Percentiles rank a stretch among this genome's conserved stretches.
phyloP scores from a whole-genome alignment of 2,329 filamentous ascomycete species.

The Calonectria pseudoturangicola region DNA sequence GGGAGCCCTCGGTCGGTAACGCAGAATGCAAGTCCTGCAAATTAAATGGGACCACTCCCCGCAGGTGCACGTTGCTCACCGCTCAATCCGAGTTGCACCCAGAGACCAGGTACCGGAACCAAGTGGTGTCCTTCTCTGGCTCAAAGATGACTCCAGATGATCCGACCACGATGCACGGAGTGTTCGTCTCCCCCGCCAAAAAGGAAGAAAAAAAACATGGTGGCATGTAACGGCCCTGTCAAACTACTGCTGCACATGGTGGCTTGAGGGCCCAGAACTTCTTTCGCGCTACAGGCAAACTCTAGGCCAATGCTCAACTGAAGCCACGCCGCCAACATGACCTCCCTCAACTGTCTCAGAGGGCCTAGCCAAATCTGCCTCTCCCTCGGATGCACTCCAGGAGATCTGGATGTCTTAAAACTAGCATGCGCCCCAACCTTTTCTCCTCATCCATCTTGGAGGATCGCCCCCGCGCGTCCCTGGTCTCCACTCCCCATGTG shows the following conservation, averaged over 20 bases:
- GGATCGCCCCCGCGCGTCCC: constrained; percentile 32
- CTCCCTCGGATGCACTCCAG: neutral
- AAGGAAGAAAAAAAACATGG: no score
- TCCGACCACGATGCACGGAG: neutral
- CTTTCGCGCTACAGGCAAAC: neutral
- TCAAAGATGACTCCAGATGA: constrained; percentile 16
- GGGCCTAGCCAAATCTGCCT: neutral
- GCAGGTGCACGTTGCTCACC: constrained; percentile 22
- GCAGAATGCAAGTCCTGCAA: constrained; percentile 21
- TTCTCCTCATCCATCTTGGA: constrained; percentile 10
- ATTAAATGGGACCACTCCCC: constrained; percentile 28
- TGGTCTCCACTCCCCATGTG: constrained; percentile 39
- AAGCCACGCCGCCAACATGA: neutral
- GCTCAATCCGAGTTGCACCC: neutral
- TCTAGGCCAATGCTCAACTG: neutral
- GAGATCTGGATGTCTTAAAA: constrained; percentile 25
- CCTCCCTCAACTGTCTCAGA: constrained; percentile 13
- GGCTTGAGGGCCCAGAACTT: neutral
- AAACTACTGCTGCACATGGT: neutral
- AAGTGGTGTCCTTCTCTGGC: neutral
- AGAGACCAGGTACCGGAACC: neutral
- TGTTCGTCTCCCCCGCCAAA: neutral
- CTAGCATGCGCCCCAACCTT: constrained; percentile 24
- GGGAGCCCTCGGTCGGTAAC: constrained; percentile 17
- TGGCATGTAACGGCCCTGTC: neutral